Evolutionary conservation across 106 monocot genomes (phyloP), one percentile per base, ranked within the genome.

Genomic region (Allium fistulosum): DNA sequence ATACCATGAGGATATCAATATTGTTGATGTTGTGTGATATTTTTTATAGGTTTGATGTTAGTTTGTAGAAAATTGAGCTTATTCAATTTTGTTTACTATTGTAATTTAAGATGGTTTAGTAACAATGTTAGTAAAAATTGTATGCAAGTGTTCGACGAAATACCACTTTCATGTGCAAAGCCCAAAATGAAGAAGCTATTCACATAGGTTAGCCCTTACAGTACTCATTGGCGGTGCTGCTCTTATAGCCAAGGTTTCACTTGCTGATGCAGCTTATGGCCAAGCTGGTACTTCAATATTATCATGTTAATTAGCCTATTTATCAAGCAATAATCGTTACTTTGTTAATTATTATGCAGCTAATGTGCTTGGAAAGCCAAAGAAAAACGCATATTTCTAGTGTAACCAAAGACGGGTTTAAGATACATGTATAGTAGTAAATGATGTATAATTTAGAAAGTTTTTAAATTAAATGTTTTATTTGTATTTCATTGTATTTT

Each of bases 261-360:
- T 91, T 4, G 96, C 96, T 15, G 86, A 86, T 57, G 96, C 96
- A 9, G 88, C 92, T 48, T 97, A 92, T 17, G 96, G 96, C 14
- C 92, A 97, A 96, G 76, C 88, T 37, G 96, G 96, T 91, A 52
- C 28, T 28, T 28, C 1, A 28, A 28, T 28, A 28, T 57, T 1
- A 53, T 51, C 4, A 13, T 7, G 13, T 52, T 4, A 2, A 26
- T 4, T 26, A 27, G 17, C 17, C 17, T 59, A 4, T 18, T 59
- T 14, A 18, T 59, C 8, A 18, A 18, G 17, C 22, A 15, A 17
- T 59, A 37, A 2, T 61, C 63, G 55, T 56, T 26, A 13, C 22
- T 11, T 8, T 47, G 14, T 45, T n/a, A 4, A 10, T 46, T n/a
- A n/a, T n/a, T 0, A 3, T 67, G 80, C 58, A 91, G 96, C 96